These are phyloP conservation scores for Penicillium capsulatum DNA, from an alignment of 2,329 filamentous ascomycete genomes.

Conservation along the genomic window DNA sequence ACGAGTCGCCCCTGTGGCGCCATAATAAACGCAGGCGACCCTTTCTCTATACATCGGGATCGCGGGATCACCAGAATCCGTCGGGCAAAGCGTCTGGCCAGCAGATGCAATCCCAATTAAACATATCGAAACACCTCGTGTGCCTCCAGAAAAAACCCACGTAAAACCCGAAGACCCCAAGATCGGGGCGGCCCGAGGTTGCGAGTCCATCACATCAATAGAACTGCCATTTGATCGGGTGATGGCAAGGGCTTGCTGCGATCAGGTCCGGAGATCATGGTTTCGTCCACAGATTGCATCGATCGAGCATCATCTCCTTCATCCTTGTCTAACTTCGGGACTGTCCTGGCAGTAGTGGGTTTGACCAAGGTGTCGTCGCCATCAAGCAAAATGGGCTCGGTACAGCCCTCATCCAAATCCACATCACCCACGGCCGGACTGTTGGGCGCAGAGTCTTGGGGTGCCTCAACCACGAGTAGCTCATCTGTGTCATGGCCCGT, in stretches of 20 bases:
- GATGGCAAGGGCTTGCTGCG: background rate
- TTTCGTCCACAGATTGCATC: too few species aligned
- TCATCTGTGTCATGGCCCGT: slow-evolving; percentile 44
- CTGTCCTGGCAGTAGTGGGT: background rate
- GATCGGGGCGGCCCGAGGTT: too few species aligned
- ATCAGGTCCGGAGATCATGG: background rate
- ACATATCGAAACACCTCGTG: background rate
- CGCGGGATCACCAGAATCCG: background rate
- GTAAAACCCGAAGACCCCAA: too few species aligned
- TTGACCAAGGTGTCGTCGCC: slow-evolving; percentile 8
- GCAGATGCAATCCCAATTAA: slow-evolving; percentile 1
- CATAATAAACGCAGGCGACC: background rate
- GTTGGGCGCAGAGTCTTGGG: slow-evolving; percentile 55
- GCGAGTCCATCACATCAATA: too few species aligned
- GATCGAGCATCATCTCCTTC: background rate
- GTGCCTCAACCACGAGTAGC: slow-evolving; percentile 62
- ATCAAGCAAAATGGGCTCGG: slow-evolving; percentile 1
- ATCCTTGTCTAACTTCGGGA: background rate
- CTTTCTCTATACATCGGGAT: background rate
- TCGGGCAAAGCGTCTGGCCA: background rate
- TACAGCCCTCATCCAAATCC: slow-evolving; percentile 11
- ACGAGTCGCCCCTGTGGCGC: background rate
- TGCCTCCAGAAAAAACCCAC: background rate
- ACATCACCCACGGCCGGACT: slow-evolving; percentile 30
- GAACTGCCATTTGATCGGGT: too few species aligned